These are phyloP conservation scores for Graphilbum fragrans DNA, from an alignment of 2,329 filamentous ascomycete genomes.

Conservation along the genomic window DNA sequence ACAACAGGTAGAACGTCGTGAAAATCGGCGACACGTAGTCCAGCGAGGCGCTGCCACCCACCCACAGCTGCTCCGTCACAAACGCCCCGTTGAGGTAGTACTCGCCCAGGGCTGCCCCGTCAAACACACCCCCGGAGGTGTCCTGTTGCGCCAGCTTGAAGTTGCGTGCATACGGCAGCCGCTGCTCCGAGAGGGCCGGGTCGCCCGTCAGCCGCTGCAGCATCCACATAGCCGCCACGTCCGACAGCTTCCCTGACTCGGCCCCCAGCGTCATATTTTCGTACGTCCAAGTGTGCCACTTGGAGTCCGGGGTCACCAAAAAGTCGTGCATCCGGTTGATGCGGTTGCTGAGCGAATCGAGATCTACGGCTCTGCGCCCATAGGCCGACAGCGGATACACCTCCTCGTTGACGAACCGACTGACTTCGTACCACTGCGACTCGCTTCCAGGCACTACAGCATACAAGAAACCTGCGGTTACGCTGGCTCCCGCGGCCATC, in stretches of 20 bases:
- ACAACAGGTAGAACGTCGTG: constrained; percentile 5
- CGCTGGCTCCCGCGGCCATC: constrained; percentile 1
- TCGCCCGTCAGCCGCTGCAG: constrained; percentile 3
- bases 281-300: constrained; percentile 6
- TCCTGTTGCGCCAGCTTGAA: constrained; percentile 8
- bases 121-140: constrained; percentile 2
- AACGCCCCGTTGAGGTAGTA: constrained; percentile 4
- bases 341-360: constrained; percentile 2
- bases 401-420: constrained; percentile 3
- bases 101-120: constrained; percentile 5
- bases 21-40: constrained; percentile 7
- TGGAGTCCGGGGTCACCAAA: constrained; percentile 1
- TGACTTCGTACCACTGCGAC: constrained; percentile 6
- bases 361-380: constrained; percentile 3
- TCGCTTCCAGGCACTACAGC: background rate
- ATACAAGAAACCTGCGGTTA: constrained; percentile 3
- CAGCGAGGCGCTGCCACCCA: background rate
- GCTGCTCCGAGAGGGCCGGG: constrained; percentile 3
- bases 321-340: constrained; percentile 9
- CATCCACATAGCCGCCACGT: constrained; percentile 7
- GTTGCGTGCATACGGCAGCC: constrained; percentile 6
- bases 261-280: constrained; percentile 3
- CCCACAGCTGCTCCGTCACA: constrained; percentile 6
- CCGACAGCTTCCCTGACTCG: constrained; percentile 7
- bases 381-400: constrained; percentile 4